Conservation (phyloP, 768 basidiomycete species). For the Chlorophyllum brunneum region DNA sequence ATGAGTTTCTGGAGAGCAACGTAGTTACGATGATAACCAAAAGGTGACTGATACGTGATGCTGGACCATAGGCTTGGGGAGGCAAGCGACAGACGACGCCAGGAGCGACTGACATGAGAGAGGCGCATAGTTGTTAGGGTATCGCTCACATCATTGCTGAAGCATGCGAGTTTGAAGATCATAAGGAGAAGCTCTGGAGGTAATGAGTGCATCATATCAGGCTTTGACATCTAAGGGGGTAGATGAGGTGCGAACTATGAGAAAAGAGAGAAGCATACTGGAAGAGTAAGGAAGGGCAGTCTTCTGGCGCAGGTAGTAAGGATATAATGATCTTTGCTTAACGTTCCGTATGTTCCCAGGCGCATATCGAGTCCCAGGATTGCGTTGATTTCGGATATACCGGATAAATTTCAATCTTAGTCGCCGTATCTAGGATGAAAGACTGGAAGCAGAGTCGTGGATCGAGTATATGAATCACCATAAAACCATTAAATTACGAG, state of each 20-base stretch:
- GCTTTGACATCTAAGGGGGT: background rate
- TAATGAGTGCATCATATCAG: background rate
- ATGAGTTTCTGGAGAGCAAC: slow-evolving; percentile 10
- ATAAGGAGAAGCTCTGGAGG: slow-evolving; percentile 12
- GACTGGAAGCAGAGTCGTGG: background rate
- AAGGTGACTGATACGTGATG: slow-evolving; percentile 11
- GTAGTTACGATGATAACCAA: slow-evolving; percentile 11
- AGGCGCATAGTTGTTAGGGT: slow-evolving; percentile 7
- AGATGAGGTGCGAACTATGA: background rate
- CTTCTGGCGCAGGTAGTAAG: background rate
- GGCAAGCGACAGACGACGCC: slow-evolving; percentile 11
- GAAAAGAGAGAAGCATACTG: background rate
- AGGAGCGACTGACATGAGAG: slow-evolving; percentile 10
- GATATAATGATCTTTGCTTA: background rate
- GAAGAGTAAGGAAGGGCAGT: background rate
- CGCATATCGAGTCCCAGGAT: slow-evolving; percentile 7
- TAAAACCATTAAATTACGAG: slow-evolving; percentile 4
- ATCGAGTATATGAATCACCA: background rate
- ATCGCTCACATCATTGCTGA: slow-evolving; percentile 1
- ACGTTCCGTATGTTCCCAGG: slow-evolving; percentile 9
- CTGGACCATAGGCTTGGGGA: slow-evolving; percentile 11
- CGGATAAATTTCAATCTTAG: background rate
- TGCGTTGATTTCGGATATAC: slow-evolving; percentile 7
- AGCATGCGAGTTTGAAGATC: slow-evolving; percentile 12
- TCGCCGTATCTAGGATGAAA: background rate